Evolutionary conservation across 2,329 filamentous ascomycete genomes (phyloP), one percentile per base, ranked within the genome.

Genomic region (Capronia coronata): DNA sequence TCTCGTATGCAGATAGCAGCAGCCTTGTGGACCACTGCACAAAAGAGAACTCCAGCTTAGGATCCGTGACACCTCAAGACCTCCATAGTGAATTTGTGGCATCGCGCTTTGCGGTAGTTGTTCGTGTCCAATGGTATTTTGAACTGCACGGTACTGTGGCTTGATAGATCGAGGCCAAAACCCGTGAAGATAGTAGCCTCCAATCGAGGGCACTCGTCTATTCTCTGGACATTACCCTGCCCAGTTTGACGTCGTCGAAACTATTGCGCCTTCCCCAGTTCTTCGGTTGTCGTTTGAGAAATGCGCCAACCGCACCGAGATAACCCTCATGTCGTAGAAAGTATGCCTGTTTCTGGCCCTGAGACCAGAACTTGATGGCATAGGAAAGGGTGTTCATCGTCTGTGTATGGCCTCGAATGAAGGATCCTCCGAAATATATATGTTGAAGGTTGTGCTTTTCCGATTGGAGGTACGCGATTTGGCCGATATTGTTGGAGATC

Each of bases 351-450:
- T 95, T 96, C 63, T 83, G 77, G 35, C 90, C 91, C 64, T 93
- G 88, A 59, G 86, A 89, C 93, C 93, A 98, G 71, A 97, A 98
- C 61, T 88, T 88, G 70, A 98, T 96, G 64, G 91, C 93, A 64
- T 95, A 98, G 48, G 86, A 90, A 8, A 98, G 75, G 0, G 93
- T 97, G 68, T 97, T 94, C 80, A 98, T 98, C 10, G 93, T 98
- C 71, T 97, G 93, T 13, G 86, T 82, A 67, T 98, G 93, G 34
- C 93, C 93, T 35, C 93, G 83, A 64, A 98, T 97, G 66, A 97
- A 98, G 5, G 86, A 93, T 19, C 93, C 93, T 18, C 93, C 93
- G 68, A 98, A 98, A 72, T 98, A 98, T 54, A 98, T 97, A 63
- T 91, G 83, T 56, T 87, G 85, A 21, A 97, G 75, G 39, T 84